Evolutionary conservation across 2,329 filamentous ascomycete species (phyloP), one percentile per base, ranked within the genome.

Genomic region (Nemania sp.): DNA sequence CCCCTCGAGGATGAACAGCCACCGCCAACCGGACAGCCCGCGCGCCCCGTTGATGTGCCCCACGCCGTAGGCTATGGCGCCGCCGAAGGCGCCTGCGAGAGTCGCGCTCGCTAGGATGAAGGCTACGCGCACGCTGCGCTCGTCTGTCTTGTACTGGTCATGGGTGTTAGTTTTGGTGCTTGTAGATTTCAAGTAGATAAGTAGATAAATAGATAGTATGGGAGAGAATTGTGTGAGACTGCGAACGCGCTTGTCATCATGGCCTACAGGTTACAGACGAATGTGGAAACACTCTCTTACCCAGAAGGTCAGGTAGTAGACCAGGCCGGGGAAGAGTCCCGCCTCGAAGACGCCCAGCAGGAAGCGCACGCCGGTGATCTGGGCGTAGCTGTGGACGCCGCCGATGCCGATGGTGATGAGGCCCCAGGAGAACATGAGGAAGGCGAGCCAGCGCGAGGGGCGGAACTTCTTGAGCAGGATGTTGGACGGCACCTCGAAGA

Each of bases 41-140:
- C 77, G 74, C 0, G 83, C 73, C 4, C 83, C 83, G 64, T 91
- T 87, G 84, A 93, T 88, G 68, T 89, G 87, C 0, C 88, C 87
- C 59, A 92, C 88, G 2, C 81, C 88, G 63, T 88, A 92, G 1
- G 90, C 90, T 6, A 93, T 83, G 1, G 90, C 81, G 3, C 90
- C 90, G n/a, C 90, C 89, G 65, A 87, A 91, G 13, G 90, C 90
- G 6, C 90, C 90, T 0, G 89, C 88, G 1, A 91, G 79, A 0
- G 90, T 89, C 1, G 88, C 86, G 15, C 81, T 85, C 15, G 87
- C 84, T 59, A 92, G 87, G 1, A 92, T 83, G 61, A 90, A 87
- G 2, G 88, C 88, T 2, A 91, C 86, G 4, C 90, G 82, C n/a
- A 91, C 75, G 20, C 87, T 89, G 3, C 90, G 81, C 74, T 92